A percentile compares a stretch with the other conserved stretches of the same genome.
Conservation (phyloP, 768 basidiomycete genomes). For the Ramaria rubella region DNA sequence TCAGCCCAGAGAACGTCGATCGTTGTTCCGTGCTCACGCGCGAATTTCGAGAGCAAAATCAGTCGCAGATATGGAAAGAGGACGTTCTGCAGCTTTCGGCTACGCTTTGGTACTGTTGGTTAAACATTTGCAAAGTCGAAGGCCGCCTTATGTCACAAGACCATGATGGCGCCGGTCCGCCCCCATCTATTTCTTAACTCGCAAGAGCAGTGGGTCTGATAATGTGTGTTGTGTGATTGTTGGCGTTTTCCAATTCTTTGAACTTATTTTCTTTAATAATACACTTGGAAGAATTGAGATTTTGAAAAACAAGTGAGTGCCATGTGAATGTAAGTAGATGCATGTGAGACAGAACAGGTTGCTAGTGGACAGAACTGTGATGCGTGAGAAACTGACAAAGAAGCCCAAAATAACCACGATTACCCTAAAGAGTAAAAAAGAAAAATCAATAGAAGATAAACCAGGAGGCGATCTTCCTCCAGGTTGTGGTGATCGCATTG, state of each 20-base stretch:
- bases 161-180: background rate
- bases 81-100: constrained; percentile 86
- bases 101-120: constrained; percentile 94
- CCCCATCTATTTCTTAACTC: background rate
- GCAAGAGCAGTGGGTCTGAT: background rate
- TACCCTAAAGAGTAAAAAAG: background rate
- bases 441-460: background rate
- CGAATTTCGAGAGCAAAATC: constrained; percentile 89
- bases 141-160: background rate
- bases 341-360: background rate
- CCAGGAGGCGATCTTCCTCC: constrained; percentile 3
- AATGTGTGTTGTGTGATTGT: background rate
- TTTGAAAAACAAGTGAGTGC: background rate
- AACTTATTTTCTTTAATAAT: background rate
- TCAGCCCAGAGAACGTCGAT: constrained; percentile 85
- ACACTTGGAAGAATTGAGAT: background rate
- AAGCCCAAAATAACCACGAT: background rate
- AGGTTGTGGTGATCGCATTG: background rate
- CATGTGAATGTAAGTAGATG: background rate
- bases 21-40: constrained; percentile 79
- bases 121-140: constrained; percentile 21
- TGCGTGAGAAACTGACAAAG: background rate
- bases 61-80: constrained; percentile 85
- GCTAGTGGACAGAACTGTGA: background rate
- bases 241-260: background rate